These are phyloP conservation scores for Exidia glandulosa DNA, from an alignment of 768 basidiomycete species.

Conservation along the genomic window DNA sequence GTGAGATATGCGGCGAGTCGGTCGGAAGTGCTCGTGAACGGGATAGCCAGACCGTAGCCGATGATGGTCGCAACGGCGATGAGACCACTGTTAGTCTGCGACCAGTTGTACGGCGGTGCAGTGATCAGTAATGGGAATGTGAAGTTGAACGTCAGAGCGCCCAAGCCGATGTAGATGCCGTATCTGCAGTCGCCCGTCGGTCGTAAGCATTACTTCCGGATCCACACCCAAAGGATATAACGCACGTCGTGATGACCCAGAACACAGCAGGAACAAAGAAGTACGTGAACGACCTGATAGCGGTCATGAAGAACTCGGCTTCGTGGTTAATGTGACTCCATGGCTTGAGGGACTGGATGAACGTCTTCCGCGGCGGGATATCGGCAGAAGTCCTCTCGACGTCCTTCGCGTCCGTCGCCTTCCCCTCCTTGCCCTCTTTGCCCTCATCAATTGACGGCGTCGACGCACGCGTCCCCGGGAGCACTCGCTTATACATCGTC, in stretches of 20 bases:
- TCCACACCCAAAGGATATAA: background rate
- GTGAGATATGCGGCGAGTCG: constrained; percentile 2
- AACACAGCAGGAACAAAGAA: constrained; percentile 1
- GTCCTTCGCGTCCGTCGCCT: background rate
- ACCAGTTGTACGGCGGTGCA: constrained; percentile 2
- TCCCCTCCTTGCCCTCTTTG: background rate
- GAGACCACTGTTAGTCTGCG: constrained; percentile 1
- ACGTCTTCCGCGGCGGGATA: constrained; percentile 1
- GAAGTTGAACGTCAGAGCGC: constrained; percentile 2
- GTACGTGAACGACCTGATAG: constrained; percentile 1
- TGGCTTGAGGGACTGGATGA: constrained; percentile 1
- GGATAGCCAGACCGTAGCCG: constrained; percentile 1
- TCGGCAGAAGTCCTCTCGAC: background rate
- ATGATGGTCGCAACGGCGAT: constrained; percentile 1
- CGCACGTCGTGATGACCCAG: constrained; percentile 2
- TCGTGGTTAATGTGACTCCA: constrained; percentile 2
- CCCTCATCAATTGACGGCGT: background rate
- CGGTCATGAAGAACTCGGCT: constrained; percentile 3
- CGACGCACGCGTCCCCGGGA: background rate
- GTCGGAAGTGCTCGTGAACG: constrained; percentile 2
- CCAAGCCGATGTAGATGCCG: constrained; percentile 3
- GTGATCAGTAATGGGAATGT: constrained; percentile 3
- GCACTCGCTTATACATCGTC: constrained; percentile 1
- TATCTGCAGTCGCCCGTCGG: too few relatives aligned
- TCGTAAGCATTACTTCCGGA: background rate